These are phyloP conservation scores for Quercus lobata DNA, from an alignment of 331 rosid genomes.

Conservation along the genomic window DNA sequence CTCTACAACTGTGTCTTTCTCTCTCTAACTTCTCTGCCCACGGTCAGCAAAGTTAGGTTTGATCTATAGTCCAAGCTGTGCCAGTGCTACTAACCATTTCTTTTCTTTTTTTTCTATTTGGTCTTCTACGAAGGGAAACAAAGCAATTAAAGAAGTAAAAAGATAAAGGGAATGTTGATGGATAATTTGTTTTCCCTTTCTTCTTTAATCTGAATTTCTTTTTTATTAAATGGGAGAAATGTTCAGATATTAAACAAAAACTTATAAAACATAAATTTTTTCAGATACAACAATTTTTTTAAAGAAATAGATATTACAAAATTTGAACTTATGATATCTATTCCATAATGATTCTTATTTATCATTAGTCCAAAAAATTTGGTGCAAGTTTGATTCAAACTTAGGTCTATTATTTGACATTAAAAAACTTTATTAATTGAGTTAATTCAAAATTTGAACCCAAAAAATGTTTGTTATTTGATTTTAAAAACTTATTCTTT, in stretches of 20 bases:
- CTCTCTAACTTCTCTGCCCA: conserved; percentile 33
- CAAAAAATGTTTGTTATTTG: background rate
- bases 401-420: too few relatives aligned
- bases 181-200: conserved; percentile 16
- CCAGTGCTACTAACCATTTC: background rate
- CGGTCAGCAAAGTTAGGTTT: conserved; percentile 39
- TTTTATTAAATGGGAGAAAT: background rate
- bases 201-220: background rate
- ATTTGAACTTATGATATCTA: too few relatives aligned
- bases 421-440: too few relatives aligned
- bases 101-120: conserved; percentile 8
- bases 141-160: conserved; percentile 16
- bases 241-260: background rate
- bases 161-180: conserved; percentile 7
- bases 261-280: background rate
- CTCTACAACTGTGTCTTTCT: conserved; percentile 18
- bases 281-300: too few relatives aligned
- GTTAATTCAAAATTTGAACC: too few relatives aligned
- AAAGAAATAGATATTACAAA: too few relatives aligned
- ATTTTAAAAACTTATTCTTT: background rate
- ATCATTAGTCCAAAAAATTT: too few relatives aligned
- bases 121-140: conserved; percentile 12
- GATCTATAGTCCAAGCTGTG: conserved; percentile 18
- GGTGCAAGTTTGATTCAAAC: too few relatives aligned
- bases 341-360: too few relatives aligned